phyloP scores from a whole-genome alignment of 164 flowering plant genomes.

The Litsea cubeba region DNA sequence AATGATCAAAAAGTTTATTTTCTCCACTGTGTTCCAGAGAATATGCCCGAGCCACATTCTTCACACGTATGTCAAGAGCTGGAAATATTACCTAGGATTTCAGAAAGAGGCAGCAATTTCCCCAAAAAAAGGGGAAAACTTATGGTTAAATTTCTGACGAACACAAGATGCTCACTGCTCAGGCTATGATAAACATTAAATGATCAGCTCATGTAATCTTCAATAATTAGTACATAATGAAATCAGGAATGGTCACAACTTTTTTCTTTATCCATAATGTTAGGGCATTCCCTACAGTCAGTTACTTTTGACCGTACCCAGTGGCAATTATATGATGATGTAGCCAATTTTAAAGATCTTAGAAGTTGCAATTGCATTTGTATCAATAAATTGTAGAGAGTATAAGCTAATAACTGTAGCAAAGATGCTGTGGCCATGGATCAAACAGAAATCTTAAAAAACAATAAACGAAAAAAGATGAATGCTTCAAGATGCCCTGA shows the following conservation, averaged over 20 bases:
- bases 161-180: neutral
- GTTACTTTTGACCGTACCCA: neutral
- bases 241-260: neutral
- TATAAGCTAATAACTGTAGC: no score
- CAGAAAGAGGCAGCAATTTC: neutral
- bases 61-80: constrained; percentile 88
- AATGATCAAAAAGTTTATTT: constrained; percentile 74
- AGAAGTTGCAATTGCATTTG: no score
- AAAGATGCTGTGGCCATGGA: no score
- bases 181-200: neutral
- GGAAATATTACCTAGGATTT: constrained; percentile 85
- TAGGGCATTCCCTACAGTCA: no score
- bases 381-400: no score
- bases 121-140: neutral
- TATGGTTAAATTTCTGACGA: neutral
- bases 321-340: neutral
- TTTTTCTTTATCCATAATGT: no score
- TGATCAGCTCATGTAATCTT: neutral
- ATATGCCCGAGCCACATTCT: constrained; percentile 88
- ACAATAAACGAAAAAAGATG: no score
- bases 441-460: no score
- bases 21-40: constrained; percentile 93
- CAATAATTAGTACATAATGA: neutral
- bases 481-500: no score
- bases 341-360: neutral